Evolutionary conservation across 2,329 filamentous ascomycete genomes (phyloP).

Genomic region (Trichophyton benhamiae): DNA sequence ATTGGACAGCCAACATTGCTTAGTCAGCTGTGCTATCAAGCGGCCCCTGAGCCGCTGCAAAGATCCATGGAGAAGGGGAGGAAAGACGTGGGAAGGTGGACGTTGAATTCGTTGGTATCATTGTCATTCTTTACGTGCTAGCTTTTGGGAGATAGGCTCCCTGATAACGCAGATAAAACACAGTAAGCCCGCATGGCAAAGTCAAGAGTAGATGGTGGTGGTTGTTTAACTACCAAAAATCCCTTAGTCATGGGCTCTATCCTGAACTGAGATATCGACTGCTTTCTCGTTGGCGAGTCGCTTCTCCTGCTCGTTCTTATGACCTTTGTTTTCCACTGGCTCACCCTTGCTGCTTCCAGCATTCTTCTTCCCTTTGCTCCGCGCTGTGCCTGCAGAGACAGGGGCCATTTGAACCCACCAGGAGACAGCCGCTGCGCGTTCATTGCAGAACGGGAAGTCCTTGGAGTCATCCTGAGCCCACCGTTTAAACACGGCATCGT

Average conservation of each 20-base stretch:
- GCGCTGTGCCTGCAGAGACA: constrained; percentile 11
- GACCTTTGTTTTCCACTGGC: neutral
- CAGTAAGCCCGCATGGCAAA: neutral
- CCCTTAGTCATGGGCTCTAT: neutral
- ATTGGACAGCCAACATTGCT: neutral
- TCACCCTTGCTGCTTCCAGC: constrained; percentile 6
- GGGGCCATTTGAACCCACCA: constrained; percentile 56
- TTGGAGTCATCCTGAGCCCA: constrained; percentile 55
- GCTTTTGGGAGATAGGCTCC: neutral
- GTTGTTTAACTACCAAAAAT: neutral
- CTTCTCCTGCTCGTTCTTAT: neutral
- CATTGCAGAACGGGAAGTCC: constrained; percentile 58
- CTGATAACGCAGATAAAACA: neutral
- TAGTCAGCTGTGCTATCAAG: neutral
- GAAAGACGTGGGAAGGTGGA: neutral
- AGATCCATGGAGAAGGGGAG: neutral
- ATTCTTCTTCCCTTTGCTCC: constrained; percentile 10
- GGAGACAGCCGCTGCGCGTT: constrained; percentile 55
- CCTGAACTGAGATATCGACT: neutral
- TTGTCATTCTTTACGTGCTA: neutral
- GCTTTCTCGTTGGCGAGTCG: neutral
- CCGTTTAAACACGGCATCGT: constrained; percentile 33
- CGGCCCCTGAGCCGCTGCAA: neutral
- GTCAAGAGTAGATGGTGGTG: neutral
- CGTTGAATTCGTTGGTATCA: neutral